phyloP scores from a whole-genome alignment of 139 green algal genomes.

The Mesotaenium endlicherianum region DNA sequence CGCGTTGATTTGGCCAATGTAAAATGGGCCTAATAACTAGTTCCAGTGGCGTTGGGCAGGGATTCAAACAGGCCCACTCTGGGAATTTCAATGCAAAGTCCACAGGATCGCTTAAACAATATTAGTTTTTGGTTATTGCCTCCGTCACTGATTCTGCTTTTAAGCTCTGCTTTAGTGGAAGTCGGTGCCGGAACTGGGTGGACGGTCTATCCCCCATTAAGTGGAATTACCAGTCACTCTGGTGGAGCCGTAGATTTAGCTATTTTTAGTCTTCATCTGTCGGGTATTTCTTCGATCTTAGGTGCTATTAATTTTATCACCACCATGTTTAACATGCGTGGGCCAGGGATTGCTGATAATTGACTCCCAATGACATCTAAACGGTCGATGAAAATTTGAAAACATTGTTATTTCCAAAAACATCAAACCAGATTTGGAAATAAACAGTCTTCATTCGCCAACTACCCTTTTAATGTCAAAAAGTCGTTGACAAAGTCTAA shows the following conservation, averaged over 20 bases:
- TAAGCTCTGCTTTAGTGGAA: constrained; percentile 2
- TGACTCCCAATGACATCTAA: constrained; percentile 15
- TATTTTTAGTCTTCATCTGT: constrained; percentile 22
- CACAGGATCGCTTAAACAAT: constrained; percentile 38
- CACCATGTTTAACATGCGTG: constrained; percentile 44
- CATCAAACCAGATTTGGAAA: too few species aligned
- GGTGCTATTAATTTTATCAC: constrained; percentile 42
- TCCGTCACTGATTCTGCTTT: constrained; percentile 2
- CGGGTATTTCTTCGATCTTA: constrained; percentile 8
- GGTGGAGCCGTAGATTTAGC: background rate
- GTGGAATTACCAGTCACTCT: background rate
- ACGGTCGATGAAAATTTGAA: too few species aligned
- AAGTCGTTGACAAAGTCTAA: too few species aligned
- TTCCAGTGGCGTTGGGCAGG: too few species aligned
- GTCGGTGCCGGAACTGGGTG: constrained; percentile 15
- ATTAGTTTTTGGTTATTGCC: constrained; percentile 43
- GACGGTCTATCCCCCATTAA: constrained; percentile 20
- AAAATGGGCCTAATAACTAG: too few species aligned
- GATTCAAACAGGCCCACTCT: too few species aligned
- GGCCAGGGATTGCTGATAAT: constrained; percentile 25
- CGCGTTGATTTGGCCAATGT: too few species aligned
- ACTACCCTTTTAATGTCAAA: too few species aligned
- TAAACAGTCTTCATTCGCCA: too few species aligned
- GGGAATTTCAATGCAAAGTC: too few species aligned
- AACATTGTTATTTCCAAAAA: too few species aligned